Evolutionary conservation across 73 alveolate species (phyloP), one percentile per base, ranked within the genome.

Genomic region (Paramecium sonneborni): DNA sequence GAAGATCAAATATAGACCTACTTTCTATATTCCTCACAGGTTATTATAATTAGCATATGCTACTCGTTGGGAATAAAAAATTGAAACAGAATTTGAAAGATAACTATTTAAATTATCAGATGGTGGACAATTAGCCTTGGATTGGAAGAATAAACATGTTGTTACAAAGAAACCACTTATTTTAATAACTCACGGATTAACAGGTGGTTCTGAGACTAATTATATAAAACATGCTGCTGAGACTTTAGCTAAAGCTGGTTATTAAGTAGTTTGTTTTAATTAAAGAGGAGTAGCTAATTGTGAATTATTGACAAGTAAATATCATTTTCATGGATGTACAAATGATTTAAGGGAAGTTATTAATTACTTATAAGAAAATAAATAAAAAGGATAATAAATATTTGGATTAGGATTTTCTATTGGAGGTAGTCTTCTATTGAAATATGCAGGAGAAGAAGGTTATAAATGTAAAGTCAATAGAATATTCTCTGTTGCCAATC

Each of bases 131-230:
- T 15, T 86, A 15, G 79, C 86, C 14, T 38, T 58, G 7, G 87
- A 86, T 35, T 86, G 93, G 93, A 56, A 41, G 8, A 74, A 88
- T 30, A 69, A 88, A 21, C 88, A 88, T 30, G 76, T 82, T 43
- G 52, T 58, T 10, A 57, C 89, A 9, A 41, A 88, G 9, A 88
- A 76, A 14, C 85, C 85, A 72, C 38, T 88, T 12, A 23, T 88
- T 56, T 44, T 88, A 30, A 72, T 88, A 8, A 88, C 87, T 23
- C 94, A 88, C 43, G 94, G 94, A 5, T 67, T 88, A 18, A 88
- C 94, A 23, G 94, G 94, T 24, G 94, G 94, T 0, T 88, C 94
- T 39, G 87, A 88, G 39, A 43, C 76, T 28, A 88, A 88, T 44
- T 88, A 88, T 48, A 88, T 88, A n/a, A 88, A 70, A 72, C 57